Base-by-base conservation (phyloP, 1,284 basidiomycete species). In the Cutaneotrichosporon arboriforme region DNA sequence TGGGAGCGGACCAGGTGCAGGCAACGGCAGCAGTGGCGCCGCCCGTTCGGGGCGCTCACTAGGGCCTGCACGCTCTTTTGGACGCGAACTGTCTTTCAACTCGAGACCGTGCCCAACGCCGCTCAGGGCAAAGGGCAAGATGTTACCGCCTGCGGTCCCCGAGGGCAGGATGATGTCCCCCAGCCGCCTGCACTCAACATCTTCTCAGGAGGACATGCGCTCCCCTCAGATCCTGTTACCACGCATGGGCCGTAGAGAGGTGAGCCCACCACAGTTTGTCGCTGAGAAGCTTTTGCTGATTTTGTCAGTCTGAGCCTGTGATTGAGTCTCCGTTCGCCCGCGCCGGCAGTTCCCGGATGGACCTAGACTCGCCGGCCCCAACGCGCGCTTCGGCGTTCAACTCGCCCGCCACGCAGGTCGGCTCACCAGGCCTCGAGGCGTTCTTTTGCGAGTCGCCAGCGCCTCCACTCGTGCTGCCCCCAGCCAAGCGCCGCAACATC, bases 371-470 rank as follows among this genome's bases (percentile, higher is more conserved):
- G 10, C 71, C 66, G 2, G 54, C 38, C 7, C 39, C 50, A 17
- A 41, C 22, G 41, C 39, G 51, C 54, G 39, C 58, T 60, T 22
- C 42, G 12, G 43, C 44, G 22, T 44, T 42, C 17, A 12, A 41
- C 43, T 50, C 59, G 23, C 54, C 62, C 10, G 49, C 69, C 65
- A 31, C 63, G 61, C 1, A 54, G 26, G 53, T 58, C 12, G 65
- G 64, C 10, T 72, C 69, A 7, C 69, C 72, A 0, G 68, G 64
- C 15, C 60, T 75, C 22, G 72, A 71, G 5, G 67, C 66, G 9
- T 71, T 68, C 61, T 75, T 74, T 52, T 69, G 67, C 63, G 68
- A 72, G 31, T 72, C 70, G 4, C 72, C 72, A 8, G 65, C 61
- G 4, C 58, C 62, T 4, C 63, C 67, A 3, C 46, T 62, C 9